Evolutionary conservation across 2,329 filamentous ascomycete genomes (phyloP).

Genomic region (Diaporthe eres): DNA sequence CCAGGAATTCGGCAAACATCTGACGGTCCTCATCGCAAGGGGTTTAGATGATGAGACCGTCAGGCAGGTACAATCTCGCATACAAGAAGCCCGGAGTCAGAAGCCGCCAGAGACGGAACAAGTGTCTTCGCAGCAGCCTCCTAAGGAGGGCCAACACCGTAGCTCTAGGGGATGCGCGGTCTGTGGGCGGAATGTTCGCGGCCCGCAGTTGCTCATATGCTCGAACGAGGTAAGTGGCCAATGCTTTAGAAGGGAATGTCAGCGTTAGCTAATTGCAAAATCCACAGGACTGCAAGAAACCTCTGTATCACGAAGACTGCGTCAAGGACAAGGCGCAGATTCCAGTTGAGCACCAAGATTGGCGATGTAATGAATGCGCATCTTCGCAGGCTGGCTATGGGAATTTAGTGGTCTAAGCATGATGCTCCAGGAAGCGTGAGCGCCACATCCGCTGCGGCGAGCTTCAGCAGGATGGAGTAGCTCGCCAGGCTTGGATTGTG

Average conservation of each 20-base stretch:
- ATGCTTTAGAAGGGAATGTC: conserved; percentile 27
- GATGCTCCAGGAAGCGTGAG: neutral
- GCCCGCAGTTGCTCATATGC: conserved; percentile 64
- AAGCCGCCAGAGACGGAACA: conserved; percentile 45
- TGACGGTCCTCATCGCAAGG: conserved; percentile 64
- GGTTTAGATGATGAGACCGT: conserved; percentile 62
- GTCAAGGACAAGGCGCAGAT: conserved; percentile 54
- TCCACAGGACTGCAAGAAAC: conserved; percentile 56
- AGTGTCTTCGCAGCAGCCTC: conserved; percentile 46
- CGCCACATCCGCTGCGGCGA: neutral
- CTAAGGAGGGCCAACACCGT: conserved; percentile 55
- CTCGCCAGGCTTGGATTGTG: neutral
- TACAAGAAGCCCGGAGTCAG: conserved; percentile 59
- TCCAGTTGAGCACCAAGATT: conserved; percentile 54
- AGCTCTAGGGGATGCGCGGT: conserved; percentile 61
- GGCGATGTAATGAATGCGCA: conserved; percentile 61
- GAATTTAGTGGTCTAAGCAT: neutral
- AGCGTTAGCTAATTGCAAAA: conserved; percentile 39
- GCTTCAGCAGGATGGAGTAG: neutral
- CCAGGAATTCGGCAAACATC: conserved; percentile 69
- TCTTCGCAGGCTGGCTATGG: neutral
- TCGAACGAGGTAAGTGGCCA: conserved; percentile 59
- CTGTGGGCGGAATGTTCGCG: conserved; percentile 64
- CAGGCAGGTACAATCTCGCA: conserved; percentile 56
- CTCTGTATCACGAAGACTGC: conserved; percentile 66